phyloP scores from a whole-genome alignment of 2,329 filamentous ascomycete species.

The Penicillium sp. region DNA sequence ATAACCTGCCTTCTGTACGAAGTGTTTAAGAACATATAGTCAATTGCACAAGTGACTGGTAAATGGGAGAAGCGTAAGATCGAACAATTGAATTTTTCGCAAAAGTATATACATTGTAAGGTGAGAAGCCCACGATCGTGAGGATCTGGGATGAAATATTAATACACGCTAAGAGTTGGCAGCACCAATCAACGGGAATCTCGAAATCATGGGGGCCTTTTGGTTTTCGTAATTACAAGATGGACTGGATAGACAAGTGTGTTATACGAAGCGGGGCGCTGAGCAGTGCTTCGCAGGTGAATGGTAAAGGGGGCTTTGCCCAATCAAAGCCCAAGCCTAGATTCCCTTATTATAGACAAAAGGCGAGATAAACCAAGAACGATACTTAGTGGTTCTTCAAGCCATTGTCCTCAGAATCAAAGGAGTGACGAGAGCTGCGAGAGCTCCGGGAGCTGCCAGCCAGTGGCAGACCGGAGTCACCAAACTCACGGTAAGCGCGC shows the following conservation, averaged over 20 bases:
- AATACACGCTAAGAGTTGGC: constrained; percentile 9
- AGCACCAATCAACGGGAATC: not conserved
- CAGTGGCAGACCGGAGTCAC: constrained; percentile 28
- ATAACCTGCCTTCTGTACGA: not conserved
- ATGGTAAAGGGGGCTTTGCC: not conserved
- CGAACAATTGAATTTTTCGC: constrained; percentile 4
- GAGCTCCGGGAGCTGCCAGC: constrained; percentile 7
- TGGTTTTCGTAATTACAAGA: constrained; percentile 22
- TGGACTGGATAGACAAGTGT: constrained; percentile 17
- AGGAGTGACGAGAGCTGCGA: not conserved
- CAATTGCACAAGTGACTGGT: not conserved
- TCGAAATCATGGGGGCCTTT: constrained; percentile 5
- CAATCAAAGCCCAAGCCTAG: not conserved
- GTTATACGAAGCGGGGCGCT: constrained; percentile 1
- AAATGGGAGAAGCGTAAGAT: not conserved
- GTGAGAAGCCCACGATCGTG: not conserved
- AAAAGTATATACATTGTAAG: constrained; percentile 19
- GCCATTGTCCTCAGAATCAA: constrained; percentile 15
- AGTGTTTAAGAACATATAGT: too few species aligned
- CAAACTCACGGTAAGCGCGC: constrained; percentile 41
- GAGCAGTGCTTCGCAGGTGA: not conserved
- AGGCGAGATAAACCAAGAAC: not conserved
- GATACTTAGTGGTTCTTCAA: constrained; percentile 19
- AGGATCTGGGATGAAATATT: constrained; percentile 8
- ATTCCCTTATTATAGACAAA: not conserved